These are phyloP conservation scores for Paraurostyla sp. DNA, from an alignment of 73 alveolate species.

Conservation along the genomic window DNA sequence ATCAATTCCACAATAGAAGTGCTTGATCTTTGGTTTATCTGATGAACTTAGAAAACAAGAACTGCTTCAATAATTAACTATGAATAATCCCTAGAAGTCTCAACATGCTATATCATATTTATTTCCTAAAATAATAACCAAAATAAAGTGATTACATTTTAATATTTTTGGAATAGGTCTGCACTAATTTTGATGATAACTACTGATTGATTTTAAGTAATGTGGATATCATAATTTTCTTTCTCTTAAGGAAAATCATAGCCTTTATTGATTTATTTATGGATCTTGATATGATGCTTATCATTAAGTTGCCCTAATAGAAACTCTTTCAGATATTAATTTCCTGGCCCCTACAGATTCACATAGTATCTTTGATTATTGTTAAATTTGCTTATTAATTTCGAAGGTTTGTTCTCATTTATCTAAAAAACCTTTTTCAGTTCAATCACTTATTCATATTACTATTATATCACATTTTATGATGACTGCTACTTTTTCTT, in stretches of 20 bases:
- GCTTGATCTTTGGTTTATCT: not conserved
- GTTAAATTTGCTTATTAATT: not conserved
- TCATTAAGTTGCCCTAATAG: not conserved
- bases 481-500: not conserved
- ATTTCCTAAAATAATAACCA: slow-evolving; percentile 28
- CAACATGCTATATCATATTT: slow-evolving; percentile 8
- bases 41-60: not conserved
- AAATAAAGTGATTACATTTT: not conserved
- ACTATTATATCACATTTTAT: not conserved
- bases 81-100: not conserved
- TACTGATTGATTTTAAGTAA: not conserved
- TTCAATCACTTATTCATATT: not conserved
- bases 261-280: slow-evolving; percentile 40
- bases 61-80: not conserved
- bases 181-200: not conserved
- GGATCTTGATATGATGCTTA: not conserved
- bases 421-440: slow-evolving; percentile 6
- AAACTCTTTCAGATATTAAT: not conserved
- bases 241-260: not conserved
- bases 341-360: not conserved
- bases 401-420: not conserved
- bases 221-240: not conserved
- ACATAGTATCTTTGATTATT: slow-evolving; percentile 37
- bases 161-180: not conserved
- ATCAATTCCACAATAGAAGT: not conserved